Conservation (phyloP, 129 eudicot species). For the Oenanthe sinensis region DNA sequence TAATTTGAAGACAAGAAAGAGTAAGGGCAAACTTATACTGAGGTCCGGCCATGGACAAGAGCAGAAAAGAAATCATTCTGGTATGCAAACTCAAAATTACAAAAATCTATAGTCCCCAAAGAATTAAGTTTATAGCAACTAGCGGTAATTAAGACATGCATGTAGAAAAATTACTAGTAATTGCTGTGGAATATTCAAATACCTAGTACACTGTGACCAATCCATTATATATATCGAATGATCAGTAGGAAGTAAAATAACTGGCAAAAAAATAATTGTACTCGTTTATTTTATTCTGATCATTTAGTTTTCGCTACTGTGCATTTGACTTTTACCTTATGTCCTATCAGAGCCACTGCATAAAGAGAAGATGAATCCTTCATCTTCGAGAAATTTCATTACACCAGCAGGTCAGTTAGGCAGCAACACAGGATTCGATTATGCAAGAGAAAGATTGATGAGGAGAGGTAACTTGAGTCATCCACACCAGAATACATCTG, state of each 20-base stretch:
- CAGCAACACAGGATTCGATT: constrained; percentile 18
- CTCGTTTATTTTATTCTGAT: constrained; percentile 25
- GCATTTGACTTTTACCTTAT: constrained; percentile 36
- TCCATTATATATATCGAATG: constrained; percentile 6
- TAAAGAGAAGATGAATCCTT: constrained; percentile 5
- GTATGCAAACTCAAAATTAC: constrained; percentile 15
- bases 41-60: constrained; percentile 8
- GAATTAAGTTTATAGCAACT: constrained; percentile 9
- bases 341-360: constrained; percentile 21
- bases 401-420: not conserved
- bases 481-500: too few relatives aligned
- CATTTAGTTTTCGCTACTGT: constrained; percentile 33
- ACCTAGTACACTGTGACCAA: constrained; percentile 6
- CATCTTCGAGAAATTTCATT: not conserved
- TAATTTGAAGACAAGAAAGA: constrained; percentile 17
- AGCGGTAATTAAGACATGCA: constrained; percentile 12
- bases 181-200: constrained; percentile 11
- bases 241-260: constrained; percentile 7
- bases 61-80: constrained; percentile 16
- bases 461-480: not conserved
- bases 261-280: constrained; percentile 18
- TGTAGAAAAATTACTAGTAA: constrained; percentile 9
- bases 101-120: constrained; percentile 2
- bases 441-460: constrained; percentile 20
- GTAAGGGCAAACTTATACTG: constrained; percentile 5